Evolutionary conservation across 2,329 filamentous ascomycete species (phyloP).

Genomic region (Zopfia rhizophila): DNA sequence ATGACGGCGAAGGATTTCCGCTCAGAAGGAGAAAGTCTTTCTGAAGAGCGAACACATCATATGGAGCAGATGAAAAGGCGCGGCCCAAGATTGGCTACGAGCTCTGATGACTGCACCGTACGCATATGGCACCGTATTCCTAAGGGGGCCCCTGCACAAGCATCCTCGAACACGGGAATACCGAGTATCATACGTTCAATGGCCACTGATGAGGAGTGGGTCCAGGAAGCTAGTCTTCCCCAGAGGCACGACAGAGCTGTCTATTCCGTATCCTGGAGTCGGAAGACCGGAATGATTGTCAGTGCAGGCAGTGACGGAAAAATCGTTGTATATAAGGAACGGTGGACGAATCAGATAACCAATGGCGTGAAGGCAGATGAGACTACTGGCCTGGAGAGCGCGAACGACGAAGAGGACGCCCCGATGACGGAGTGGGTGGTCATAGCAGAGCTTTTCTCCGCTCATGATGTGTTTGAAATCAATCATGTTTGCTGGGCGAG

Average conservation of each 20-base stretch:
- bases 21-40: slow-evolving; percentile 33
- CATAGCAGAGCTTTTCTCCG: slow-evolving; percentile 74
- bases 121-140: slow-evolving; percentile 79
- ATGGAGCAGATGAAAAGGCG: slow-evolving; percentile 52
- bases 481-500: slow-evolving; percentile 92
- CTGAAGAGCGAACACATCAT: slow-evolving; percentile 45
- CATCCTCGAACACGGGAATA: slow-evolving; percentile 67
- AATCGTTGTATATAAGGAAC: slow-evolving; percentile 81
- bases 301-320: slow-evolving; percentile 89
- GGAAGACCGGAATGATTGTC: slow-evolving; percentile 78
- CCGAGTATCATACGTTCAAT: slow-evolving; percentile 88
- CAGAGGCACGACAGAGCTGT: slow-evolving; percentile 80
- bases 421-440: slow-evolving; percentile 73
- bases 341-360: slow-evolving; percentile 43
- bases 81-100: slow-evolving; percentile 76
- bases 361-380: slow-evolving; percentile 32
- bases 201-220: slow-evolving; percentile 83
- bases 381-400: slow-evolving; percentile 31
- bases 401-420: slow-evolving; percentile 24
- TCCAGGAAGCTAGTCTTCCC: slow-evolving; percentile 79
- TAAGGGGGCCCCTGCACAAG: slow-evolving; percentile 60
- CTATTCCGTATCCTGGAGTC: slow-evolving; percentile 88
- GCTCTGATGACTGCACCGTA: slow-evolving; percentile 83
- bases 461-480: slow-evolving; percentile 92
- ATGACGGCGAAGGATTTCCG: slow-evolving; percentile 41